These are phyloP conservation scores for Crepidotus variabilis DNA, from an alignment of 768 basidiomycete genomes.

Conservation along the genomic window DNA sequence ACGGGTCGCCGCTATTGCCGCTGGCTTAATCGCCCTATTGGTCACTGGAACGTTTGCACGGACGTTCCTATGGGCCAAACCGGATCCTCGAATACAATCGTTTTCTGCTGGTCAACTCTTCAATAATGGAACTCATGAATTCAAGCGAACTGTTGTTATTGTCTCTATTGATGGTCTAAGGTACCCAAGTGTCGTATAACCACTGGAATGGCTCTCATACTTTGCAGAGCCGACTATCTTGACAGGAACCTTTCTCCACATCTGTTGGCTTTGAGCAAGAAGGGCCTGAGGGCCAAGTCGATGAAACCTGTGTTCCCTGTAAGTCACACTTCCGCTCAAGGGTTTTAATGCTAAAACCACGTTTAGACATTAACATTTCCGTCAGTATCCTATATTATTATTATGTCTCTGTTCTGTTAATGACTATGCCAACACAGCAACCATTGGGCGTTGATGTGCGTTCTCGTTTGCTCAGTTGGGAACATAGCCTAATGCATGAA, in stretches of 20 bases:
- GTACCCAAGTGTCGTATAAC: conserved; percentile 29
- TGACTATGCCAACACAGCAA: conserved; percentile 45
- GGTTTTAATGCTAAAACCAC: conserved; percentile 8
- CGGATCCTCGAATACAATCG: conserved; percentile 22
- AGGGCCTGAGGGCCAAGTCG: conserved; percentile 83
- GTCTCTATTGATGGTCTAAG: conserved; percentile 86
- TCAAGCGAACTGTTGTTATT: conserved; percentile 75
- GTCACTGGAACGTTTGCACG: conserved; percentile 38
- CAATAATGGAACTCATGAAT: conserved; percentile 83
- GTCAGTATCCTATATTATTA: conserved; percentile 38
- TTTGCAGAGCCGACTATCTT: conserved; percentile 74
- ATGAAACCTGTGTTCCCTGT: conserved; percentile 89
- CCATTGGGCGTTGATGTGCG: conserved; percentile 85
- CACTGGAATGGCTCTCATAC: background rate
- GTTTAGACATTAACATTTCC: conserved; percentile 84
- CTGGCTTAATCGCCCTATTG: conserved; percentile 37
- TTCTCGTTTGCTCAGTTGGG: background rate
- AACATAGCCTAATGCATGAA: conserved; percentile 3
- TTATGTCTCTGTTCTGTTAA: conserved; percentile 1
- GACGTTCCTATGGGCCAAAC: conserved; percentile 27
- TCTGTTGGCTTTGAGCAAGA: conserved; percentile 72
- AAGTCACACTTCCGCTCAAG: conserved; percentile 1
- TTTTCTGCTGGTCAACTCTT: conserved; percentile 40
- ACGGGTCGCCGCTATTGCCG: conserved; percentile 34
- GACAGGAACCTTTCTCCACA: conserved; percentile 85